Evolutionary conservation across 768 basidiomycete species (phyloP).

Genomic region (Termitomyces sp.): DNA sequence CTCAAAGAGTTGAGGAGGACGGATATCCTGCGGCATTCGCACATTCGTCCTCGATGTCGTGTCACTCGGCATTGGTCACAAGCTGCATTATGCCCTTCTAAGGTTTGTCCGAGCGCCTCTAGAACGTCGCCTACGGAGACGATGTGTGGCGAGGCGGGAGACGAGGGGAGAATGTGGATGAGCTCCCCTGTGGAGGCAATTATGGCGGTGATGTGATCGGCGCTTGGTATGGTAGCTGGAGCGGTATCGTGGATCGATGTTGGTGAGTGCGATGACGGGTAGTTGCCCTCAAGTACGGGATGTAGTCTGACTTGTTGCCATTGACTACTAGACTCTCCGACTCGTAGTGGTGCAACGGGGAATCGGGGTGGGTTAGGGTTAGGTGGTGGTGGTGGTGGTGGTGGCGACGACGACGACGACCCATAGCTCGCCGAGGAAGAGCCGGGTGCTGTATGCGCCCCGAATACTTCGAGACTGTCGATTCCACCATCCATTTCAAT

Average conservation of each 20-base stretch:
- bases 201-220: slow-evolving; percentile 5
- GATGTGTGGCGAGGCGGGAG: neutral
- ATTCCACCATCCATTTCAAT: neutral
- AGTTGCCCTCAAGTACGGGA: neutral
- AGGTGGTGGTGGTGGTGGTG: neutral
- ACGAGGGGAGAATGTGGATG: slow-evolving; percentile 1
- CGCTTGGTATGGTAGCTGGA: slow-evolving; percentile 6
- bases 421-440: neutral
- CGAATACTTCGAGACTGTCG: neutral
- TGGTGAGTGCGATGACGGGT: neutral
- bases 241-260: neutral
- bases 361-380: slow-evolving; percentile 2
- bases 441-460: neutral
- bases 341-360: neutral
- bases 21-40: neutral
- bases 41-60: neutral
- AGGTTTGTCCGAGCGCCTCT: neutral
- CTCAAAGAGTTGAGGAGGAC: neutral
- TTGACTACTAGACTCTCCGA: neutral
- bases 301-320: neutral
- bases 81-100: neutral
- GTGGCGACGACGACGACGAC: neutral
- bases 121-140: slow-evolving; percentile 11
- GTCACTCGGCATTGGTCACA: neutral
- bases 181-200: neutral